Evolutionary conservation across 306 rosid genomes (phyloP).

Genomic region (Fragaria nilgerrensis): DNA sequence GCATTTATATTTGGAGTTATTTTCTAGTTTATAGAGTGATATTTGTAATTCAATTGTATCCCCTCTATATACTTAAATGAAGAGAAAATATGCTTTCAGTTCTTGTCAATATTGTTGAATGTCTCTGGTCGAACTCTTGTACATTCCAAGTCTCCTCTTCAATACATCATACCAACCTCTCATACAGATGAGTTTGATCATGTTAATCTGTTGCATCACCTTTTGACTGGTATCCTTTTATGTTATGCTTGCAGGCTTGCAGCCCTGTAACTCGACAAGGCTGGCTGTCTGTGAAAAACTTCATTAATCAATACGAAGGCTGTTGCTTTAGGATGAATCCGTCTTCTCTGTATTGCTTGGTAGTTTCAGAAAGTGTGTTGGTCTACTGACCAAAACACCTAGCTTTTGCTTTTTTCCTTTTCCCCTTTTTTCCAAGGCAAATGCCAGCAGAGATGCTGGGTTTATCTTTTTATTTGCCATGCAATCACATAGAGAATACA

Average conservation of each 20-base stretch:
- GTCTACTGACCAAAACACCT: neutral
- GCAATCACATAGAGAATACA: neutral
- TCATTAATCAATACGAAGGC: too few relatives aligned
- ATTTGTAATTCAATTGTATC: constrained; percentile 11
- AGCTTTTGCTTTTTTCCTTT: neutral
- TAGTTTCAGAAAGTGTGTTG: neutral
- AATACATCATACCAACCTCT: neutral
- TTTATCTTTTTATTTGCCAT: neutral
- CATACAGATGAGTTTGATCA: neutral
- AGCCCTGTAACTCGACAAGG: too few relatives aligned
- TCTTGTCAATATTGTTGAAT: neutral
- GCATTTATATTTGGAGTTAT: neutral
- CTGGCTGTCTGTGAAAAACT: too few relatives aligned
- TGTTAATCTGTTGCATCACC: neutral
- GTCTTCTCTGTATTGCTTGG: neutral
- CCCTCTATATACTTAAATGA: constrained; percentile 9
- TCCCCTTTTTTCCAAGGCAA: neutral
- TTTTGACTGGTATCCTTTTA: neutral
- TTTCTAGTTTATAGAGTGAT: neutral
- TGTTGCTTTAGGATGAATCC: neutral
- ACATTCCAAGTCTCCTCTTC: neutral
- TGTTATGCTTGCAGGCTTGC: neutral
- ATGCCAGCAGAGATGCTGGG: constrained; percentile 6
- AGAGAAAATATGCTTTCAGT: neutral
- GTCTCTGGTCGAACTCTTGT: neutral